Conservation (phyloP, 2,329 filamentous ascomycete genomes). For the Aspergillus arachidicola region DNA sequence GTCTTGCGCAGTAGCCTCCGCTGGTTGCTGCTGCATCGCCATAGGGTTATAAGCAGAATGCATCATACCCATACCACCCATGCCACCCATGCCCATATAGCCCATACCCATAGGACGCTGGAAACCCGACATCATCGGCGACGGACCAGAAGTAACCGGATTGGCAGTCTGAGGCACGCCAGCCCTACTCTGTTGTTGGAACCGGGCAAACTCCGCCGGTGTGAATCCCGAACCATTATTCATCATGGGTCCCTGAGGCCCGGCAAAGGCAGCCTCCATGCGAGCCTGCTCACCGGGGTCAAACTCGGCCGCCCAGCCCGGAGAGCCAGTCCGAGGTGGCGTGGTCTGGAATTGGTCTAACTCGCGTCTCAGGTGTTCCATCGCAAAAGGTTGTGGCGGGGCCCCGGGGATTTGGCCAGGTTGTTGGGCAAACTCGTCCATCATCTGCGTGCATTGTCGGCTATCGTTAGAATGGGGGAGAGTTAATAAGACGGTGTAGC, state of each 20-base stretch:
- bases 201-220: constrained; percentile 83
- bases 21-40: constrained; percentile 51
- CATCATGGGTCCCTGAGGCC: constrained; percentile 46
- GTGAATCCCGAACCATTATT: constrained; percentile 65
- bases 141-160: constrained; percentile 55
- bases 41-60: constrained; percentile 50
- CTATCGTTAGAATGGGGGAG: constrained; percentile 11
- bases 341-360: constrained; percentile 56
- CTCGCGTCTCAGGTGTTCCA: constrained; percentile 68
- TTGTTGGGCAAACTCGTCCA: constrained; percentile 90
- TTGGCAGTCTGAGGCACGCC: constrained; percentile 61
- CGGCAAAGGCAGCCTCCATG: constrained; percentile 73
- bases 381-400: constrained; percentile 61
- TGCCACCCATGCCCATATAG: constrained; percentile 45
- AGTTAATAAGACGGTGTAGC: background rate
- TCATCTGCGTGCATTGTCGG: constrained; percentile 64
- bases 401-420: constrained; percentile 62
- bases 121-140: constrained; percentile 62
- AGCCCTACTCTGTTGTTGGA: constrained; percentile 72
- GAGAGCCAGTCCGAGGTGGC: constrained; percentile 55
- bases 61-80: constrained; percentile 57
- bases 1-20: constrained; percentile 58
- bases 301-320: constrained; percentile 67
- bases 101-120: constrained; percentile 51
- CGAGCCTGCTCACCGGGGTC: constrained; percentile 64